Evolutionary conservation across 192 early-diverging fungal genomes (phyloP).

Genomic region (Dispira parvispora): DNA sequence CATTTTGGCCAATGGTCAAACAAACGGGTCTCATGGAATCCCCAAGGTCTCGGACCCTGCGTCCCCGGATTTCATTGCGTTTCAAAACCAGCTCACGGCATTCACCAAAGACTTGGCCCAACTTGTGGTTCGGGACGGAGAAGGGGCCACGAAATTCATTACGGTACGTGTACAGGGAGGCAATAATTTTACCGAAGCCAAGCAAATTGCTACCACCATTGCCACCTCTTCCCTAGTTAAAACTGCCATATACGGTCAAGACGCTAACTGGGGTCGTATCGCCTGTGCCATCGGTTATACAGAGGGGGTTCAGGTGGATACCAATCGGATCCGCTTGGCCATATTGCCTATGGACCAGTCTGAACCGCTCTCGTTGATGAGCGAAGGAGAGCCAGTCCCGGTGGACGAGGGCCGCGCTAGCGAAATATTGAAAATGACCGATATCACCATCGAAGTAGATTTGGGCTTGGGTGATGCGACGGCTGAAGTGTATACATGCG

Average conservation of each 20-base stretch:
- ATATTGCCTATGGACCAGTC: conserved; percentile 51
- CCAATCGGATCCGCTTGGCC: conserved; percentile 54
- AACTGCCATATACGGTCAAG: conserved; percentile 88
- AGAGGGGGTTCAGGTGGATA: conserved; percentile 49
- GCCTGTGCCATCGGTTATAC: conserved; percentile 82
- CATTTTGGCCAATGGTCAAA: conserved; percentile 73
- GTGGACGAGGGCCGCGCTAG: conserved; percentile 68
- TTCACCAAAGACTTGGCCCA: conserved; percentile 78
- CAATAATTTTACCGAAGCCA: conserved; percentile 51
- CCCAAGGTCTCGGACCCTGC: background rate
- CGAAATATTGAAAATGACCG: conserved; percentile 72
- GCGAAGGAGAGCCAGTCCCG: conserved; percentile 59
- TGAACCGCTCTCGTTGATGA: conserved; percentile 47
- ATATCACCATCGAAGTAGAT: conserved; percentile 63
- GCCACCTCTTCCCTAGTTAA: conserved; percentile 89
- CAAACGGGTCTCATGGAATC: background rate
- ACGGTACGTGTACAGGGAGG: conserved; percentile 73
- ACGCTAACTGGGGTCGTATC: conserved; percentile 97
- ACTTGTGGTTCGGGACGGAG: conserved; percentile 86
- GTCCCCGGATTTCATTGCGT: conserved; percentile 41
- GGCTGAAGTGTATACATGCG: conserved; percentile 87
- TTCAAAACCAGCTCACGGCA: conserved; percentile 52
- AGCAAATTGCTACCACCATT: conserved; percentile 68
- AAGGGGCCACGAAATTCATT: conserved; percentile 95
- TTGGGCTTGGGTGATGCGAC: conserved; percentile 55